These are phyloP conservation scores for Thozetella sp. DNA, from an alignment of 495 filamentous ascomycete species.

Conservation along the genomic window DNA sequence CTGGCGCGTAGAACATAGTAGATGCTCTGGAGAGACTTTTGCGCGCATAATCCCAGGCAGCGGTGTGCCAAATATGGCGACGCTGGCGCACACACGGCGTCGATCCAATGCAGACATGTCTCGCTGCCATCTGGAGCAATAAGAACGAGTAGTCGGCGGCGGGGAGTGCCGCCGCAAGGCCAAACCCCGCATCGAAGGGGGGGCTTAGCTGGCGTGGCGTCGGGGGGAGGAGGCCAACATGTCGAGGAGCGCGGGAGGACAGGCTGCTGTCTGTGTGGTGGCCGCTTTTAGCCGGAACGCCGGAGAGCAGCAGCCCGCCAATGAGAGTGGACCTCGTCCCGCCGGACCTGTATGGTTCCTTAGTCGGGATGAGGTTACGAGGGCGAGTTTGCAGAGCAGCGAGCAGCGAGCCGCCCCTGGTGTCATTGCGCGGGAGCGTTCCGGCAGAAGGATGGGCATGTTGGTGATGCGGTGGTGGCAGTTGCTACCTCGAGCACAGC, in stretches of 20 bases:
- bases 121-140: no score
- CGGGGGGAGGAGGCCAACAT: no score
- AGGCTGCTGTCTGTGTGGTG: background rate
- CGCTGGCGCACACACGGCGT: background rate
- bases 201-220: conserved; percentile 1
- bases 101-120: background rate
- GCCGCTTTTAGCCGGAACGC: background rate
- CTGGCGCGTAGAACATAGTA: background rate
- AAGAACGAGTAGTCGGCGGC: background rate
- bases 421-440: background rate
- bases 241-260: background rate
- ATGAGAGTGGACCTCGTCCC: background rate
- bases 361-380: background rate
- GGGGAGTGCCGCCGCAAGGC: background rate
- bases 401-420: background rate
- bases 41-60: no score
- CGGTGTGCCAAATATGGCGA: background rate
- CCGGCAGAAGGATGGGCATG: no score
- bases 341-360: background rate
- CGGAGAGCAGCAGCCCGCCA: background rate
- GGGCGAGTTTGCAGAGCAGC: background rate
- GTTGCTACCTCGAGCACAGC: no score
- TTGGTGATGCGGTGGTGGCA: background rate
- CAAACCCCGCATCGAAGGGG: background rate
- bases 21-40: no score